Evolutionary conservation across 495 filamentous ascomycete genomes (phyloP).

Genomic region (Astrothelium macrocarpum): DNA sequence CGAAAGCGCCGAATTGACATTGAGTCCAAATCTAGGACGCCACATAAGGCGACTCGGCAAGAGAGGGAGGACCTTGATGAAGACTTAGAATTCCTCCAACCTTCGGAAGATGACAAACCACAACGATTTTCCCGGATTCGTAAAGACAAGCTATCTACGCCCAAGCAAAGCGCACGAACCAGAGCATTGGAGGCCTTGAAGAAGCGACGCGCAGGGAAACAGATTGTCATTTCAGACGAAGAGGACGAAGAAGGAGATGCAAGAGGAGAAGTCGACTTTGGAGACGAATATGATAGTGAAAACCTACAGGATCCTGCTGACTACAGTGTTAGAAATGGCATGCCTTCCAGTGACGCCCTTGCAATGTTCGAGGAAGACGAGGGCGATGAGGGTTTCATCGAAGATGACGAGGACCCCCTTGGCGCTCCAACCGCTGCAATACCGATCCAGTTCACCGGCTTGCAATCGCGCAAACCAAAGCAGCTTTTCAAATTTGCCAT

Average conservation of each 20-base stretch:
- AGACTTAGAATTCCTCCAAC: slow-evolving; percentile 28
- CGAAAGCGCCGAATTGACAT: slow-evolving; percentile 4
- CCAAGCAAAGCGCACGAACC: slow-evolving; percentile 16
- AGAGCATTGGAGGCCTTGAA: slow-evolving; percentile 28
- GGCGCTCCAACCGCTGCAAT: slow-evolving; percentile 47
- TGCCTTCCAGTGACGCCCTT: neutral
- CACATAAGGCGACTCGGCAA: slow-evolving; percentile 12
- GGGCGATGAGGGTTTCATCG: slow-evolving; percentile 60
- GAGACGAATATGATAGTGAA: slow-evolving; percentile 4
- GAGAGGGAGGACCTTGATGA: slow-evolving; percentile 31
- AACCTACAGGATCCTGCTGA: slow-evolving; percentile 12
- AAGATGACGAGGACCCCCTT: slow-evolving; percentile 53
- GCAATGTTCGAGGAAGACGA: slow-evolving; percentile 39
- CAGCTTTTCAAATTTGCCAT: slow-evolving; percentile 71
- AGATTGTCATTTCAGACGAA: slow-evolving; percentile 6
- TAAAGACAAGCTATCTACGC: slow-evolving; percentile 9
- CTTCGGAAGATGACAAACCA: slow-evolving; percentile 17
- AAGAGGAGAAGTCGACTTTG: slow-evolving; percentile 8
- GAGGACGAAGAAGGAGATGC: slow-evolving; percentile 19
- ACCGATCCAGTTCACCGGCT: slow-evolving; percentile 61
- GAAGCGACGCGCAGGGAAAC: slow-evolving; percentile 19
- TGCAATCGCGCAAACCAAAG: slow-evolving; percentile 56
- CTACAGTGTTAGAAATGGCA: neutral
- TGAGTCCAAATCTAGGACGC: slow-evolving; percentile 3
- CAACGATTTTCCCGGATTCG: slow-evolving; percentile 13